These are phyloP conservation scores for Leucosporidium scottii DNA, from an alignment of 768 basidiomycete genomes.

Conservation along the genomic window DNA sequence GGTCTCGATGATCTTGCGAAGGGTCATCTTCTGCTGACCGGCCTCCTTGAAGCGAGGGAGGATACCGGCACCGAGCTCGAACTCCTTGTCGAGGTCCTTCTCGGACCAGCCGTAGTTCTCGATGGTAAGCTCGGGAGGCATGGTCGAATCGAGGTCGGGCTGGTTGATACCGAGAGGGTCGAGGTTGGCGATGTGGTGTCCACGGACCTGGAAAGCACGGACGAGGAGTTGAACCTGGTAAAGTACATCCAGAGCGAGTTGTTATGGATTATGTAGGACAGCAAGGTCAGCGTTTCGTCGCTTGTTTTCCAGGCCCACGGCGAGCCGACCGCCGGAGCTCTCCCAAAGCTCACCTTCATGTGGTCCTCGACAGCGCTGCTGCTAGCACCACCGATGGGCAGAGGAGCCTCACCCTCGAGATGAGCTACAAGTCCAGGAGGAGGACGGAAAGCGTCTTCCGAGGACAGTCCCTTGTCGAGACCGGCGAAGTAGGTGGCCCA, in stretches of 20 bases:
- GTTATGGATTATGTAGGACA: not conserved
- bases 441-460: conserved; percentile 68
- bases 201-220: conserved; percentile 97
- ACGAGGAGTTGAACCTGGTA: conserved; percentile 89
- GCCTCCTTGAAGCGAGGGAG: conserved; percentile 87
- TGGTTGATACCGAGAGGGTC: conserved; percentile 92
- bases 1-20: conserved; percentile 83
- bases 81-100: conserved; percentile 86
- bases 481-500: conserved; percentile 94
- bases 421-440: conserved; percentile 55
- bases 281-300: not conserved
- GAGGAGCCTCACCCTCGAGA: conserved; percentile 44
- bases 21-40: conserved; percentile 75
- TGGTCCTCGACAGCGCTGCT: conserved; percentile 82
- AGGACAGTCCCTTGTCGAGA: conserved; percentile 76
- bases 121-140: conserved; percentile 84
- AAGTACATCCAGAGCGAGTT: not conserved
- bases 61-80: conserved; percentile 90
- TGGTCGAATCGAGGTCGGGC: conserved; percentile 68
- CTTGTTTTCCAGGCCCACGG: not conserved
- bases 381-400: conserved; percentile 70
- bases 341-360: conserved; percentile 64
- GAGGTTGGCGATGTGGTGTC: conserved; percentile 89
- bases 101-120: conserved; percentile 93
- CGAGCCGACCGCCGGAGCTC: not conserved